Evolutionary conservation across 2,329 filamentous ascomycete species (phyloP).

Genomic region (Pseudopithomyces maydicus): DNA sequence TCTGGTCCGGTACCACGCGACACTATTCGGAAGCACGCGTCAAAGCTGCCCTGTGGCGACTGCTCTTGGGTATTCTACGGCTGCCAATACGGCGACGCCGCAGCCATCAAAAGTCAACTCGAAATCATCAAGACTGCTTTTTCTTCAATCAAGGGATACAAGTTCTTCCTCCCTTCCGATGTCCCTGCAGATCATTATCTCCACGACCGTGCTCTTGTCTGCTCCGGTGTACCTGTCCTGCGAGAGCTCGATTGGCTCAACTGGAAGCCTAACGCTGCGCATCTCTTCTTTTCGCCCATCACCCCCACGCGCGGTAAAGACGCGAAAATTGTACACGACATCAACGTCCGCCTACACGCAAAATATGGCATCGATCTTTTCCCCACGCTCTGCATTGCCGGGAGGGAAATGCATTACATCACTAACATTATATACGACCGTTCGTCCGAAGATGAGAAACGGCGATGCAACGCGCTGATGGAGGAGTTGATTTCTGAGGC

Average conservation of each 20-base stretch:
- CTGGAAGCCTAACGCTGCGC: slow-evolving; percentile 59
- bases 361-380: slow-evolving; percentile 56
- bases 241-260: slow-evolving; percentile 53
- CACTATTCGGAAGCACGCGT: slow-evolving; percentile 18
- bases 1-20: slow-evolving; percentile 20
- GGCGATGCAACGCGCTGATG: slow-evolving; percentile 44
- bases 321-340: slow-evolving; percentile 35
- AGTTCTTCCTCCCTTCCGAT: slow-evolving; percentile 47
- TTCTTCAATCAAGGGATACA: slow-evolving; percentile 47
- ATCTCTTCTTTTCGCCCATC: slow-evolving; percentile 61
- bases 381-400: slow-evolving; percentile 56
- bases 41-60: slow-evolving; percentile 33
- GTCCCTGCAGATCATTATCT: slow-evolving; percentile 39
- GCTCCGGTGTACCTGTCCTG: slow-evolving; percentile 41
- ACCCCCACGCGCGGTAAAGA: slow-evolving; percentile 55
- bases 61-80: slow-evolving; percentile 60
- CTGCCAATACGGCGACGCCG: slow-evolving; percentile 45
- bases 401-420: slow-evolving; percentile 62
- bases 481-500: slow-evolving; percentile 46
- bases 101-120: slow-evolving; percentile 36
- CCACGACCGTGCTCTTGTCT: slow-evolving; percentile 42
- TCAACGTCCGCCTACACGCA: slow-evolving; percentile 23
- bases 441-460: slow-evolving; percentile 45
- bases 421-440: slow-evolving; percentile 60
- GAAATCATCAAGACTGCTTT: slow-evolving; percentile 53